These are phyloP conservation scores for Fusarium pseudocircinatum DNA, from an alignment of 2,329 filamentous ascomycete genomes.

Conservation along the genomic window DNA sequence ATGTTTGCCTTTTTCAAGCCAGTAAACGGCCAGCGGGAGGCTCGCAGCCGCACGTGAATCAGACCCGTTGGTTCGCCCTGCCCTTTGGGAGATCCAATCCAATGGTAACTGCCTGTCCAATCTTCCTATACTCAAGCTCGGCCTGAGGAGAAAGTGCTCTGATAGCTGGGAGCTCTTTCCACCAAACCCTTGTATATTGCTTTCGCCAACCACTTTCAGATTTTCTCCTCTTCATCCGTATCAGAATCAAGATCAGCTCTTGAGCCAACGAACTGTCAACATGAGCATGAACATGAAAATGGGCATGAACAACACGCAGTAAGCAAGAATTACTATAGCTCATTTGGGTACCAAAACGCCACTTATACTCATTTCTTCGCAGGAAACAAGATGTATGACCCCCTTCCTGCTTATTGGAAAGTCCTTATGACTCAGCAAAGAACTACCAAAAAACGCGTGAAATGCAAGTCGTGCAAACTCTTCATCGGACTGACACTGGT, in stretches of 20 bases:
- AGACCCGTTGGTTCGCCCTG: constrained; percentile 13
- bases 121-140: background rate
- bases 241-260: background rate
- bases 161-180: background rate
- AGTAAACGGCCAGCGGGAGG: background rate
- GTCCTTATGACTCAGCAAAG: background rate
- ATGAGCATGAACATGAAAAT: constrained; percentile 19
- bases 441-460: no score
- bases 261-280: background rate
- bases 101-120: background rate
- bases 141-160: background rate
- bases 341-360: background rate
- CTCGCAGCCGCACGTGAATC: constrained; percentile 30
- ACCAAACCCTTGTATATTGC: background rate
- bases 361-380: background rate
- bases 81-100: background rate
- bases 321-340: background rate
- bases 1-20: background rate
- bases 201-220: background rate
- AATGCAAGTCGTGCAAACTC: background rate
- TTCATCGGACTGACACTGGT: background rate
- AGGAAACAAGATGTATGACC: constrained; percentile 25
- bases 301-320: constrained; percentile 16
- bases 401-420: background rate
- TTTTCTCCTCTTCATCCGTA: background rate